Conservation (phyloP, 257 asterid genomes). For the Penstemon barbatus region DNA sequence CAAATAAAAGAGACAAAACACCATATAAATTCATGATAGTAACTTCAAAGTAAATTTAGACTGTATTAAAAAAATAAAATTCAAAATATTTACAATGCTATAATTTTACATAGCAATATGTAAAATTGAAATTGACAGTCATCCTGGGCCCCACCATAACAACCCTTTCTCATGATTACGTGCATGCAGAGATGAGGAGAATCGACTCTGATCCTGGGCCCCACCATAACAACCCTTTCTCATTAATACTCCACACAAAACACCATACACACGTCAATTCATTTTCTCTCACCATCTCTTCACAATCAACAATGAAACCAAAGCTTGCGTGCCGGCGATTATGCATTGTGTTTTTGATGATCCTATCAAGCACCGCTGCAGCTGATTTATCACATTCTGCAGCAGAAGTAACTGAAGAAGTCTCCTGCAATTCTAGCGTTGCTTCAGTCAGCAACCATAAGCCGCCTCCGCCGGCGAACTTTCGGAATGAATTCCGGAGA, state of each 20-base stretch:
- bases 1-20: too few species aligned
- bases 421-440: constrained; percentile 50
- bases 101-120: too few species aligned
- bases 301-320: constrained; percentile 40
- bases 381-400: constrained; percentile 29
- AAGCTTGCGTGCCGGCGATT: constrained; percentile 47
- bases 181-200: constrained; percentile 18
- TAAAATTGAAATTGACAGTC: too few species aligned
- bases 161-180: constrained; percentile 3
- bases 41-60: too few species aligned
- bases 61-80: too few species aligned
- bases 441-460: constrained; percentile 42
- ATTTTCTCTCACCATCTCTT: neutral
- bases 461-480: constrained; percentile 24
- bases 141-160: too few species aligned
- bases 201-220: constrained; percentile 21
- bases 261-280: constrained; percentile 29
- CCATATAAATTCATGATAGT: too few species aligned
- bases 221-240: constrained; percentile 35
- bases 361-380: neutral
- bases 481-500: constrained; percentile 34
- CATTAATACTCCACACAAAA: constrained; percentile 40
- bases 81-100: too few species aligned
- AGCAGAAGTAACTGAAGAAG: constrained; percentile 24
- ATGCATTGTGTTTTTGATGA: constrained; percentile 47